phyloP scores from a whole-genome alignment of 225 moss, liverwort and hornwort species.

The Thuidium tamariscinum region DNA sequence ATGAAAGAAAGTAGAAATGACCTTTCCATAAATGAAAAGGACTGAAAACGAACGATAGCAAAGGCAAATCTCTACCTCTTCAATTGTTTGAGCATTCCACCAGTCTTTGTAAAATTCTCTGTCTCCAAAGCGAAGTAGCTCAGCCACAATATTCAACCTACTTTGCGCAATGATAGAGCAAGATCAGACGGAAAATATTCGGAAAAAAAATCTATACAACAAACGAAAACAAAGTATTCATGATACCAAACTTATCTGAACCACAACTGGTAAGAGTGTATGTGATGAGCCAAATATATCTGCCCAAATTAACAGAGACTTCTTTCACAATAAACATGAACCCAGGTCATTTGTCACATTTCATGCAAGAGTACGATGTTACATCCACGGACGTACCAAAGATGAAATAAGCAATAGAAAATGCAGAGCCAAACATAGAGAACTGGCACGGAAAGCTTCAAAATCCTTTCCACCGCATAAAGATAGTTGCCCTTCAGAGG shows the following conservation, averaged over 20 bases:
- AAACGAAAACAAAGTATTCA: not conserved
- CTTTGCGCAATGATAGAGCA: not conserved
- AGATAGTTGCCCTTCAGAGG: conserved; percentile 87
- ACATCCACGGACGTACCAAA: conserved; percentile 50
- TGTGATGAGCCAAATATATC: not conserved
- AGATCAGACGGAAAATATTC: not conserved
- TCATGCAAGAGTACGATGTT: not conserved
- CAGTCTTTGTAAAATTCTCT: conserved; percentile 96
- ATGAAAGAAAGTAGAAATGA: not conserved
- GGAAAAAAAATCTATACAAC: not conserved
- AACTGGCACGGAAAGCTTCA: conserved; percentile 91
- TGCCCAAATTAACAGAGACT: not conserved
- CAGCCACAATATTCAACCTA: conserved; percentile 94
- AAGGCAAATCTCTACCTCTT: conserved; percentile 47
- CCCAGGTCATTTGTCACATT: not conserved
- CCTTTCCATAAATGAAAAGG: not conserved
- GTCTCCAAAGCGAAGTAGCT: conserved; percentile 85
- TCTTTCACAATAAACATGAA: not conserved
- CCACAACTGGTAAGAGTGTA: not conserved
- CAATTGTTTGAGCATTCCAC: conserved; percentile 99
- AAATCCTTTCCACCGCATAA: conserved; percentile 69
- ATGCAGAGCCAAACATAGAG: conserved; percentile 97
- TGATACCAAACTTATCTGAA: not conserved
- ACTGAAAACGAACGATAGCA: not conserved
- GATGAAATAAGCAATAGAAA: conserved; percentile 97